Evolutionary conservation across 148 eudicot species (phyloP), one percentile per base, ranked within the genome.

Genomic region (Bassia scoparia): DNA sequence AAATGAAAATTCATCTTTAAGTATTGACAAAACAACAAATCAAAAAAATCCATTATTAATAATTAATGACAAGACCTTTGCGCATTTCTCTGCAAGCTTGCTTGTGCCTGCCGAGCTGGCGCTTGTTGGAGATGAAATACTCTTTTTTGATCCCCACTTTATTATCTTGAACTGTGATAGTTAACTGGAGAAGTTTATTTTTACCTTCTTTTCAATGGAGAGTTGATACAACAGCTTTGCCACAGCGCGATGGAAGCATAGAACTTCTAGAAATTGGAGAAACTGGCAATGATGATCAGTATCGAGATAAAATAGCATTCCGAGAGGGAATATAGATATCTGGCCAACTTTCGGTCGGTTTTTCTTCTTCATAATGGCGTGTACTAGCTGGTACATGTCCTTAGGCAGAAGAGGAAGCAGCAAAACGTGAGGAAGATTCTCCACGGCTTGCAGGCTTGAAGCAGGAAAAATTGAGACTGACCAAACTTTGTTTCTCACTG

Each of bases 51-150:
- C 37, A 31, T 7, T 67, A 71, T 46, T 46, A 15, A 30, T 17
- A 67, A 67, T 59, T 26, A 34, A 15, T 53, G 50, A 78, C 21
- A 74, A 77, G 74, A 96, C 99, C 99, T 89, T 54, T 87, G 68
- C 75, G 96, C 99, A 96, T 82, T 83, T 92, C 80, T 96, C 99
- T n/a, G 84, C 99, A 96, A 63, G 94, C 89, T 84, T 88, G n/a
- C 97, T 76, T 85, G 90, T 68, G 90, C 92, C 92, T 68, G 88
- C 84, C 84, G 82, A 75, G 89, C 81, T n/a, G 89, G 84, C 78
- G 82, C 80, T n/a, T 37, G 88, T 64, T 41, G 72, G 74, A 69
- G 83, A 83, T 71, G 63, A 34, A 67, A 62, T 69, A 59, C 76
- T 82, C 67, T 46, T 71, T 59, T 68, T 80, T 48, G 58, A 52